Evolutionary conservation across 805 yeast genomes (phyloP), one percentile per base, ranked within the genome.

Genomic region (Candida ipomoeae): DNA sequence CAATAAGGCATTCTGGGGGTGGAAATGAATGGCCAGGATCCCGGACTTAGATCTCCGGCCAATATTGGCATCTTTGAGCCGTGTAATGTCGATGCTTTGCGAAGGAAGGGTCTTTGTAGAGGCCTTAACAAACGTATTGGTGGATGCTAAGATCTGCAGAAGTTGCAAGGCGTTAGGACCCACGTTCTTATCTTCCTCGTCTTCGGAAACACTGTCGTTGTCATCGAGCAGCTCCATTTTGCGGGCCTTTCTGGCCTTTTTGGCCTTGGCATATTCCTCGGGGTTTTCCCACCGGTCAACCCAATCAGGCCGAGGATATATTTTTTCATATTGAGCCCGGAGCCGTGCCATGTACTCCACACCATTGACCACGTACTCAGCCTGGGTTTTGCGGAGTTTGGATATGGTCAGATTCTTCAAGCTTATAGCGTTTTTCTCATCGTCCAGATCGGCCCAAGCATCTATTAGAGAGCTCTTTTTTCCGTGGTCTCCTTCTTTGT

Each of bases 301-400:
- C 99, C 99, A 92, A 47, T 75, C 71, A 2, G 99, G 99, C 56
- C 82, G 77, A 35, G 97, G 96, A 62, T 89, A 88, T 50, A 88
- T 80, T 55, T 75, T 75, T 59, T 78, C 83, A 61, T 78, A 81
- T 62, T 94, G 97, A 1, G 86, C 70, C 63, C 95, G 74, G 53
- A 89, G 71, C 60, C 96, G 76, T 31, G 68, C 64, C 31, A 81
- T 70, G 61, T 87, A 89, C 45, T 83, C 79, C 48, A 64, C 71
- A 6, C 95, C 94, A 42, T 70, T 68, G 13, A 89, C 70, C 1
- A 58, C 52, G 11, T 73, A 65, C 54, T 88, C 92, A 3, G 66
- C 65, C 50, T 76, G 84, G 0, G 79, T 65, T 43, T 76, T 74
- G 61, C 97, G 81, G 58, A 94, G 74, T 69, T 92, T 94, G 56